phyloP scores from a whole-genome alignment of 345 rosid genomes.

The Eucalyptus lansdowneana region DNA sequence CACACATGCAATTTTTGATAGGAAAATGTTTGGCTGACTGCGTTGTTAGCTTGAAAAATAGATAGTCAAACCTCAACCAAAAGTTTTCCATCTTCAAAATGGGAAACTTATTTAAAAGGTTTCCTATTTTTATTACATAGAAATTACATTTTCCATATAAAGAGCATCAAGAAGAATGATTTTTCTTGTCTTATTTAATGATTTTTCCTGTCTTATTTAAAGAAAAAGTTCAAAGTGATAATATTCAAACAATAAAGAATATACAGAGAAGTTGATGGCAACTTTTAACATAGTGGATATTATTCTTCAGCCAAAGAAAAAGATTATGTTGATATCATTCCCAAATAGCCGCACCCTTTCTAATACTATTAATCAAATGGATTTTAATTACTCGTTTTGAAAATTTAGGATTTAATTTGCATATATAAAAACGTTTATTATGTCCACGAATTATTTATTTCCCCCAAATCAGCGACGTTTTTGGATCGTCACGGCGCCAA shows the following conservation, averaged over 20 bases:
- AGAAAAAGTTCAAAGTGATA: background rate
- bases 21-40: background rate
- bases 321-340: background rate
- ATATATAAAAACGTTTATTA: background rate
- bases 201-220: background rate
- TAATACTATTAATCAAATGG: background rate
- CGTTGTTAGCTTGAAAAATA: no score
- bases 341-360: background rate
- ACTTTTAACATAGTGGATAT: no score
- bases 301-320: background rate
- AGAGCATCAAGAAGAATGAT: background rate
- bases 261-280: rapidly evolving
- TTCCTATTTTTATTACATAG: background rate
- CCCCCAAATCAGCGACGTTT: background rate
- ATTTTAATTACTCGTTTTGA: background rate
- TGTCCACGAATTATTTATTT: background rate
- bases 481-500: background rate
- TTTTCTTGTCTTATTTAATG: background rate
- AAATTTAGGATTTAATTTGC: background rate
- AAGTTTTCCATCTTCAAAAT: background rate
- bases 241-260: no score
- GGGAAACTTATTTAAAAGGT: rapidly evolving
- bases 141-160: background rate
- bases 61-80: no score
- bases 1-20: background rate